Evolutionary conservation across 2,329 filamentous ascomycete species (phyloP).

Genomic region (Stachybotrys chlorohalonatus): DNA sequence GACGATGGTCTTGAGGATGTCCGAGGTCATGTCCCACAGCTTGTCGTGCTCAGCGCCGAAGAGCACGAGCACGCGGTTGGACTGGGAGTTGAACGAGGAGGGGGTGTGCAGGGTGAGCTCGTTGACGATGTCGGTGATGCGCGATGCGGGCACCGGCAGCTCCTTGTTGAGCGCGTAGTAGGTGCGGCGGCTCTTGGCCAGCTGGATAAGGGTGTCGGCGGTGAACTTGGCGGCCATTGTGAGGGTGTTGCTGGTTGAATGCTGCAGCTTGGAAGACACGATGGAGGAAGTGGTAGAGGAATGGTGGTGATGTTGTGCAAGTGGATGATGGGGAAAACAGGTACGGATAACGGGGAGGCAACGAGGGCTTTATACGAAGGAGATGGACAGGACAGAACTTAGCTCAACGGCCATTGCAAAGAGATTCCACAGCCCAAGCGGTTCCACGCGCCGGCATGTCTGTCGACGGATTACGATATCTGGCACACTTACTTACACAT

Average conservation of each 20-base stretch:
- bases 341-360: neutral
- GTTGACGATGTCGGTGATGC: conserved; percentile 57
- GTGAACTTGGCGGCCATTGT: conserved; percentile 34
- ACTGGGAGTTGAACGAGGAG: conserved; percentile 78
- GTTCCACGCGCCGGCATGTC: neutral
- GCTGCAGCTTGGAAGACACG: too few species aligned
- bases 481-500: neutral
- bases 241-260: conserved; percentile 8
- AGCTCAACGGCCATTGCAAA: too few species aligned
- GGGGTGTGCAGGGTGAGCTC: conserved; percentile 61
- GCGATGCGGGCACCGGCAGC: conserved; percentile 38
- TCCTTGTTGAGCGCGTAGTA: conserved; percentile 60
- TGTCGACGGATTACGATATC: neutral
- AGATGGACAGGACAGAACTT: neutral
- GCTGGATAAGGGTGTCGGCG: conserved; percentile 48
- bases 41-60: conserved; percentile 76
- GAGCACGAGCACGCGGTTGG: conserved; percentile 68
- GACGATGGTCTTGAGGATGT: conserved; percentile 44
- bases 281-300: neutral
- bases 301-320: neutral
- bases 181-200: conserved; percentile 59
- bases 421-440: too few species aligned
- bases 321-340: neutral
- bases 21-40: conserved; percentile 69
- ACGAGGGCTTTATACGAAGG: neutral